Evolutionary conservation across 371 early-diverging fungal genomes (phyloP), one percentile per base, ranked within the genome.

Genomic region (Mucor circinelloides): DNA sequence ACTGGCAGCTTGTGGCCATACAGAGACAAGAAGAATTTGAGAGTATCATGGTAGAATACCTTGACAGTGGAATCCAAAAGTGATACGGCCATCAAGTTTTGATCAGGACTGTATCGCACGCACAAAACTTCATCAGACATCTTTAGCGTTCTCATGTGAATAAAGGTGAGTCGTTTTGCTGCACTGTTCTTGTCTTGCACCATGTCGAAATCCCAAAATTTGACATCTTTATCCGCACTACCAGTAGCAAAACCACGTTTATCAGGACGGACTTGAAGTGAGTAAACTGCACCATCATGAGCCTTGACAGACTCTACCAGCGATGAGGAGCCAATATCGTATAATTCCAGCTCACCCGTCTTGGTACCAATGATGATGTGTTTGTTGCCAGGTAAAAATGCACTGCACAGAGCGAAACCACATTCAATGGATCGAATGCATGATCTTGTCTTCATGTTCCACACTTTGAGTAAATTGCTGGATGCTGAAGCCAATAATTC

Each of bases 1-100:
- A 96, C 98, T 0, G 99, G 99, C 68, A 85, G 80, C 64, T 95
- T 96, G 82, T 99, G 99, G 12, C 99, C 99, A 76, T 99, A 99
- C 21, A 99, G 82, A 3, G 95, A 95, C 52, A 99, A 80, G 77
- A 92, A 96, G 81, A 97, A 96, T 73, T 97, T 97, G 72, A 99
- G 92, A 8, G 97, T 90, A 74, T 99, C 99, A 36, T 87, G 88
- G 72, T 94, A 97, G 68, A 98, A 97, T 61, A 98, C 93, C 76
- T 98, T 98, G 75, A 99, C 94, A 15, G 99, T 99, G 9, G 90
- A 82, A 76, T 99, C 99, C 64, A 98, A 78, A 54, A 97, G 81
- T 13, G 97, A 86, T 15, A 97, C 94, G 1, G 98, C 98, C 2
- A 99, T 79, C 52, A 96, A 75, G 59, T 91, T 89, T 69, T 91